Evolutionary conservation across 2,329 filamentous ascomycete genomes (phyloP).

Genomic region (Trichoderma semiorbis): DNA sequence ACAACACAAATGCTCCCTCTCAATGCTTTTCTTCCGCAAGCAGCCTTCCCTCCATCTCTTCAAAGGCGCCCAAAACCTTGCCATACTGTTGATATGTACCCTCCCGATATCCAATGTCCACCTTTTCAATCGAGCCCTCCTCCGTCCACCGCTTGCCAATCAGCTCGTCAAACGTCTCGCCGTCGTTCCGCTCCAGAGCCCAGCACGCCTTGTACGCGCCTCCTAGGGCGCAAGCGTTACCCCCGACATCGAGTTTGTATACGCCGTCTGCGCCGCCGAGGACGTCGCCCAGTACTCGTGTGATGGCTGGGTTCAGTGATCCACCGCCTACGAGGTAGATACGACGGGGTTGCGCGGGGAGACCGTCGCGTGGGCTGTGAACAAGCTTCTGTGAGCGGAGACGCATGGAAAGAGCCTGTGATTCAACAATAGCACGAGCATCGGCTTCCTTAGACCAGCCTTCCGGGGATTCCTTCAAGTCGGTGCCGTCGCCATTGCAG

Average conservation of each 20-base stretch:
- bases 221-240: slow-evolving; percentile 90
- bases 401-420: slow-evolving; percentile 88
- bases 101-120: slow-evolving; percentile 75
- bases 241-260: slow-evolving; percentile 89
- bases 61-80: slow-evolving; percentile 70
- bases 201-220: slow-evolving; percentile 96
- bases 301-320: slow-evolving; percentile 84
- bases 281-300: slow-evolving; percentile 78
- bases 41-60: slow-evolving; percentile 67
- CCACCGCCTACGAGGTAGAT: slow-evolving; percentile 95
- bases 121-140: slow-evolving; percentile 74
- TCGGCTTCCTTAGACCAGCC: slow-evolving; percentile 60
- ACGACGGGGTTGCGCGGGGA: slow-evolving; percentile 81
- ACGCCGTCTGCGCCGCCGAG: slow-evolving; percentile 87
- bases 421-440: slow-evolving; percentile 84
- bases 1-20: background rate
- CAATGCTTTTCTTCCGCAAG: slow-evolving; percentile 39
- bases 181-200: slow-evolving; percentile 67
- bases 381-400: slow-evolving; percentile 80
- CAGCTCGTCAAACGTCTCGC: slow-evolving; percentile 83
- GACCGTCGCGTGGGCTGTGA: slow-evolving; percentile 43
- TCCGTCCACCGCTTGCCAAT: slow-evolving; percentile 84
- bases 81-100: slow-evolving; percentile 77
- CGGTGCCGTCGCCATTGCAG: slow-evolving; percentile 53
- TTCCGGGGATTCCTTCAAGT: slow-evolving; percentile 36